These are phyloP conservation scores for Hypoxylon sp. DNA, from an alignment of 2,329 filamentous ascomycete genomes.

Conservation along the genomic window DNA sequence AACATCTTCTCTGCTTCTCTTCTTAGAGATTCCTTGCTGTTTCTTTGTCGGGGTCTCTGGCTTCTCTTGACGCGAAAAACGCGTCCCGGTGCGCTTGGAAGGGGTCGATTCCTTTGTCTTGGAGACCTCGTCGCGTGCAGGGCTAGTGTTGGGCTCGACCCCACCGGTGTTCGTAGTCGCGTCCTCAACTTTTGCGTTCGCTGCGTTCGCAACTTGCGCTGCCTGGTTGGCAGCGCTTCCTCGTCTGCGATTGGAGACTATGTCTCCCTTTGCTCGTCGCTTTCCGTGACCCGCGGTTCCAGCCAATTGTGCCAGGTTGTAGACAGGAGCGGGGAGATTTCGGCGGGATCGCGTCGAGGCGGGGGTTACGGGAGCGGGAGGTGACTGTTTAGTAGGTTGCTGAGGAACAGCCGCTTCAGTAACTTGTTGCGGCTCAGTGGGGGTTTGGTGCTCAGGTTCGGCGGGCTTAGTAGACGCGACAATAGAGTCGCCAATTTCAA, in stretches of 20 bases:
- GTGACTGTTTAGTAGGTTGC: background rate
- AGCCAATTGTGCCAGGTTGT: slow-evolving; percentile 73
- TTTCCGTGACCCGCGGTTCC: slow-evolving; percentile 72
- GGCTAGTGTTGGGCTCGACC: slow-evolving; percentile 46
- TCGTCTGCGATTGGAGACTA: slow-evolving; percentile 58
- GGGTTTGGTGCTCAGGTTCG: background rate
- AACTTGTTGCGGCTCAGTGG: slow-evolving; percentile 25
- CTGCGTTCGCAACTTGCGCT: slow-evolving; percentile 46
- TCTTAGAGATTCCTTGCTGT: slow-evolving; percentile 65
- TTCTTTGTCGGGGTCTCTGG: slow-evolving; percentile 60
- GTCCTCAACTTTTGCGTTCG: slow-evolving; percentile 36
- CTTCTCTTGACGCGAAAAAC: slow-evolving; percentile 57
- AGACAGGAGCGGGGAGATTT: slow-evolving; percentile 67
- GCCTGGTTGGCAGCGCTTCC: slow-evolving; percentile 58
- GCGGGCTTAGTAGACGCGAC: slow-evolving; percentile 39
- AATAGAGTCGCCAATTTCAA: slow-evolving; percentile 46
- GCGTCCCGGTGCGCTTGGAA: slow-evolving; percentile 58
- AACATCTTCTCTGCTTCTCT: slow-evolving; percentile 67
- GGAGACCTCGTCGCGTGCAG: slow-evolving; percentile 49
- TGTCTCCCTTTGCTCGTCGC: slow-evolving; percentile 64
- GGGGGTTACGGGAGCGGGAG: slow-evolving; percentile 39
- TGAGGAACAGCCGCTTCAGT: background rate
- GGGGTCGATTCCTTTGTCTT: slow-evolving; percentile 49
- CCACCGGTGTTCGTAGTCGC: slow-evolving; percentile 40
- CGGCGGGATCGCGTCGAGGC: slow-evolving; percentile 64